Evolutionary conservation across 345 rosid genomes (phyloP).

Genomic region (Syzygium grande): DNA sequence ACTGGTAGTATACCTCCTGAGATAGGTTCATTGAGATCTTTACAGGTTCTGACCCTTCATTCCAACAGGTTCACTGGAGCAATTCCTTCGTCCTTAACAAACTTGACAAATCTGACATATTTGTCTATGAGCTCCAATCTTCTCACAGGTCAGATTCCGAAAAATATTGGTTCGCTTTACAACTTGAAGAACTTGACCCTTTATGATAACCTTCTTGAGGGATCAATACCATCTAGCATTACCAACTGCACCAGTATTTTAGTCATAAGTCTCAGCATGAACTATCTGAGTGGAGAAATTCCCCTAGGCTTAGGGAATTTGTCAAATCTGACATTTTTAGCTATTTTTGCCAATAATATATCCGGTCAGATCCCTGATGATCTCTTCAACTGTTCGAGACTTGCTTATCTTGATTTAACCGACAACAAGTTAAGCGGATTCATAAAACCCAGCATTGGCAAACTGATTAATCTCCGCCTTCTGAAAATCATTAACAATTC

Average conservation of each 20-base stretch:
- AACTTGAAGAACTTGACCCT: slow-evolving; percentile 57
- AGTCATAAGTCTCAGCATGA: slow-evolving; percentile 24
- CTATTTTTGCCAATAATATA: slow-evolving; percentile 34
- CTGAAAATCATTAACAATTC: slow-evolving; percentile 34
- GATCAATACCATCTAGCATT: slow-evolving; percentile 66
- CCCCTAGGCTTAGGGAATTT: slow-evolving; percentile 54
- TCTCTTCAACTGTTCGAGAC: slow-evolving; percentile 59
- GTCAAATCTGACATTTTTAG: slow-evolving; percentile 38
- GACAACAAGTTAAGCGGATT: slow-evolving; percentile 50
- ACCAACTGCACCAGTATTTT: slow-evolving; percentile 54
- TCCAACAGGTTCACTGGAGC: slow-evolving; percentile 48
- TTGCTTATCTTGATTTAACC: slow-evolving; percentile 19
- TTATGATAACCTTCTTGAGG: slow-evolving; percentile 45
- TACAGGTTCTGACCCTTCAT: slow-evolving; percentile 54
- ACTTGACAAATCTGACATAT: slow-evolving; percentile 50
- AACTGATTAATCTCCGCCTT: slow-evolving; percentile 36
- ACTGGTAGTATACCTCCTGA: slow-evolving; percentile 45
- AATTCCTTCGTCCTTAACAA: slow-evolving; percentile 59
- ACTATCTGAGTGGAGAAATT: slow-evolving; percentile 42
- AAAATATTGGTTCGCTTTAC: slow-evolving; percentile 47
- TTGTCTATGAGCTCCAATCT: slow-evolving; percentile 49
- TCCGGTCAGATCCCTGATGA: slow-evolving; percentile 75
- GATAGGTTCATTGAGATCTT: slow-evolving; percentile 47
- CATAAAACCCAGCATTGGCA: slow-evolving; percentile 49
- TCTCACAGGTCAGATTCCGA: slow-evolving; percentile 59